phyloP scores from a whole-genome alignment of 2,329 filamentous ascomycete genomes.

The Teratosphaeria gauchensis region DNA sequence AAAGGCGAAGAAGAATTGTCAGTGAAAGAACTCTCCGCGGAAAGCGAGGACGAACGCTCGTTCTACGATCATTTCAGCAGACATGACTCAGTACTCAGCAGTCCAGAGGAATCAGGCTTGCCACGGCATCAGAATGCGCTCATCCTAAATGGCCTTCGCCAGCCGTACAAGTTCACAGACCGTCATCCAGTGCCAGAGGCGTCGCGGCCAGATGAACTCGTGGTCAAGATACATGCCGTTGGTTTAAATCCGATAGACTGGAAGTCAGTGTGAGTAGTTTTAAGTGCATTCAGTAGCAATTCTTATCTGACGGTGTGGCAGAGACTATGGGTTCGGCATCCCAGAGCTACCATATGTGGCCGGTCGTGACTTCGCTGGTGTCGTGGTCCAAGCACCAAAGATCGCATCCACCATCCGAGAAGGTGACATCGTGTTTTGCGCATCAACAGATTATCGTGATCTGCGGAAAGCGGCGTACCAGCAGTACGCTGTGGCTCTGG shows the following conservation, averaged over 20 bases:
- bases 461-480: conserved; percentile 33
- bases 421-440: conserved; percentile 13
- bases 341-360: conserved; percentile 26
- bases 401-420: not conserved
- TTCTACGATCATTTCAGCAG: not conserved
- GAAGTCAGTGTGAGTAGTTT: conserved; percentile 22
- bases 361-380: conserved; percentile 1
- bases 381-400: conserved; percentile 1
- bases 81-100: not conserved
- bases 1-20: not conserved
- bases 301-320: not conserved
- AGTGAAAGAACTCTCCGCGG: not conserved
- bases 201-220: conserved; percentile 20
- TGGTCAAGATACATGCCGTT: conserved; percentile 25
- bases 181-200: not conserved
- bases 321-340: conserved; percentile 33
- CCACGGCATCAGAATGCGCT: not conserved
- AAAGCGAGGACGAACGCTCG: not conserved
- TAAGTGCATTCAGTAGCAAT: not conserved
- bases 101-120: not conserved
- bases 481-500: conserved; percentile 29
- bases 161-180: not conserved
- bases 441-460: conserved; percentile 33
- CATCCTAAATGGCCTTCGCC: not conserved
- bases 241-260: conserved; percentile 33